Evolutionary conservation across 2,329 filamentous ascomycete genomes (phyloP), one percentile per base, ranked within the genome.

Genomic region (Aaosphaeria pasadenensis): DNA sequence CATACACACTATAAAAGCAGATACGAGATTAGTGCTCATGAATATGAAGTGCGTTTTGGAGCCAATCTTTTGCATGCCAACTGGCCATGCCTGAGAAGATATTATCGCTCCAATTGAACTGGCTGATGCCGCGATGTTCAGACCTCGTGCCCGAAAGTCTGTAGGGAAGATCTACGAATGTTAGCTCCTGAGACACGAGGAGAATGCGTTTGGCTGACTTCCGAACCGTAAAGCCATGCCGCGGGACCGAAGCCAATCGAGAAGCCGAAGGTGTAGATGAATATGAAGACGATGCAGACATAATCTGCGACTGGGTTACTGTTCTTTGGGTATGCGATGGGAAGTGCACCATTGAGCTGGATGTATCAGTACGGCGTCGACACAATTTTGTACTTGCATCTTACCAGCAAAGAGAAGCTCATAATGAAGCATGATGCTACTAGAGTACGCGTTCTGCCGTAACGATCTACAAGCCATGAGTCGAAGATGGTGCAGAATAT

Each of bases 181-280:
- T n/a, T 46, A 29, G 46, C 31, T 6, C 38, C 11, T n/a, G 17
- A 11, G 45, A 17, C 7, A 13, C 28, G 9, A 32, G 30, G 3
- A 6, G 31, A 4, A 5, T 41, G 17, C 17, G 29, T 31, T 5
- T 35, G n/a, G n/a, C 63, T 28, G 51, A 80, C 77, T 68, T 84
- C 80, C 0, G 79, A 75, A n/a, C 78, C 77, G 51, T 83, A 83
- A 0, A 83, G 78, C 80, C 80, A 84, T 0, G 79, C 73, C 1
- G 78, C 75, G 0, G 80, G 78, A 0, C 80, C 80, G 39, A 83
- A 81, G 0, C 80, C 78, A 51, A 83, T 70, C 44, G 77, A 81
- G 57, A 81, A 83, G 0, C 80, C 80, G 44, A 83, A 71, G 6
- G 79, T 77, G 59, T 81, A 84, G 39, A 83, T 66, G 58, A 83